Evolutionary conservation across 352 stramenopile species (phyloP).

Genomic region (Phytopythium sindhum): DNA sequence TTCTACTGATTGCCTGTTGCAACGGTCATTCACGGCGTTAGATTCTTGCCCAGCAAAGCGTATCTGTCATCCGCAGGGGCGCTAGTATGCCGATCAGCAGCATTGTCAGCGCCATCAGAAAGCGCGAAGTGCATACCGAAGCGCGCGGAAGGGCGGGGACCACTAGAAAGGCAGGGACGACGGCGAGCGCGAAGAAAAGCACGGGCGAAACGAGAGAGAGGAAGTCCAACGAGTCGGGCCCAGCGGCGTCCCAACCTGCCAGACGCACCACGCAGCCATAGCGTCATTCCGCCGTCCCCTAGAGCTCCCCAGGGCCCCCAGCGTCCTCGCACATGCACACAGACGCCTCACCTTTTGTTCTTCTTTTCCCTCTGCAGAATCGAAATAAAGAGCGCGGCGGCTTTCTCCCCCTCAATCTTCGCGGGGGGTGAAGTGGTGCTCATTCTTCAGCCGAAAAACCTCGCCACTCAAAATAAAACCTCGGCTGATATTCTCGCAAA

Average conservation of each 20-base stretch:
- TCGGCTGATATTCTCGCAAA: neutral
- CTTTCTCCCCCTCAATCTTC: conserved; percentile 1
- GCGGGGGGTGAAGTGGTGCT: neutral
- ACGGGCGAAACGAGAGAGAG: neutral
- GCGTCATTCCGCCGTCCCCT: neutral
- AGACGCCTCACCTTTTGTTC: neutral
- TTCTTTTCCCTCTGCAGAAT: neutral
- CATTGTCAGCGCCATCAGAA: neutral
- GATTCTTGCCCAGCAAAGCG: neutral
- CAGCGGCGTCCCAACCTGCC: neutral
- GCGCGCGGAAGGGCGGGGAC: too few relatives aligned
- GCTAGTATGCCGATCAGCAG: too few relatives aligned
- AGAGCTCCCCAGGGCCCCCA: neutral
- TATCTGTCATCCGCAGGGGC: too few relatives aligned
- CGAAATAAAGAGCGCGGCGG: conserved; percentile 2
- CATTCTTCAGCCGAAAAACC: neutral
- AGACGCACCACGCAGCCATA: neutral
- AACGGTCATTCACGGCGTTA: neutral
- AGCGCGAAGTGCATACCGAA: neutral
- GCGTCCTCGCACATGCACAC: neutral
- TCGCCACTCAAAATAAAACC: neutral
- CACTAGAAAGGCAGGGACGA: neutral
- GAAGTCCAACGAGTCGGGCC: neutral
- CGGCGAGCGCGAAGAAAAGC: neutral
- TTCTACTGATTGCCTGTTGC: neutral